A percentile compares a stretch with the other conserved stretches of the same genome.
Evolutionary conservation across 345 rosid species (phyloP).

Genomic region (Alliaria petiolata): DNA sequence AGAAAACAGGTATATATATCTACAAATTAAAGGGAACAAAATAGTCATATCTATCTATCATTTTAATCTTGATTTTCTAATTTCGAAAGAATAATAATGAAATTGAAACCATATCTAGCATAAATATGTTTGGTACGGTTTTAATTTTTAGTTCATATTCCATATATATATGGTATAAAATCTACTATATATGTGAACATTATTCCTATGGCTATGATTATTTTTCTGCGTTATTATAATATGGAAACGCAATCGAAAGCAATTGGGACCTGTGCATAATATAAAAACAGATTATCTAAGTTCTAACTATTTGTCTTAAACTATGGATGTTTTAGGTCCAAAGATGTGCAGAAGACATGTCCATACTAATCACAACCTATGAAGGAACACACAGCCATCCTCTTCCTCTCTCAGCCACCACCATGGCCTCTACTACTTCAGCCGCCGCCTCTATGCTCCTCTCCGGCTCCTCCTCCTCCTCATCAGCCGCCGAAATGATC

Average conservation of each 20-base stretch:
- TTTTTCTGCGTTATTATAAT: too few species aligned
- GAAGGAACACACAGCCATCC: conserved; percentile 79
- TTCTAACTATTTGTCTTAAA: background rate
- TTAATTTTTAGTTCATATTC: background rate
- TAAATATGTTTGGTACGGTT: background rate
- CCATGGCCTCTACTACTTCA: conserved; percentile 83
- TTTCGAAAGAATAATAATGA: background rate
- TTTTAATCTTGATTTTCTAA: background rate
- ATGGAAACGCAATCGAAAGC: background rate
- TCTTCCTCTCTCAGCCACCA: conserved; percentile 66
- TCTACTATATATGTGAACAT: too few species aligned
- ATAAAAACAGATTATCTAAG: background rate
- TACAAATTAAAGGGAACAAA: background rate
- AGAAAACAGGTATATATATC: conserved; percentile 63
- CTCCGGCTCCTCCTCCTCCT: conserved; percentile 65
- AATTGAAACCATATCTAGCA: background rate
- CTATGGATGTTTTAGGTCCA: conserved; percentile 50
- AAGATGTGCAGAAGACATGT: conserved; percentile 68
- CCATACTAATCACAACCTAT: conserved; percentile 72
- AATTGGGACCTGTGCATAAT: background rate
- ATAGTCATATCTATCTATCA: background rate
- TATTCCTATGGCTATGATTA: too few species aligned
- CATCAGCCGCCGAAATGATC: conserved; percentile 34
- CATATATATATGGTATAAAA: too few species aligned
- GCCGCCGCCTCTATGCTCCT: conserved; percentile 81